Evolutionary conservation across 2,329 filamentous ascomycete genomes (phyloP), one percentile per base, ranked within the genome.

Genomic region (Diaporthe longicolla): DNA sequence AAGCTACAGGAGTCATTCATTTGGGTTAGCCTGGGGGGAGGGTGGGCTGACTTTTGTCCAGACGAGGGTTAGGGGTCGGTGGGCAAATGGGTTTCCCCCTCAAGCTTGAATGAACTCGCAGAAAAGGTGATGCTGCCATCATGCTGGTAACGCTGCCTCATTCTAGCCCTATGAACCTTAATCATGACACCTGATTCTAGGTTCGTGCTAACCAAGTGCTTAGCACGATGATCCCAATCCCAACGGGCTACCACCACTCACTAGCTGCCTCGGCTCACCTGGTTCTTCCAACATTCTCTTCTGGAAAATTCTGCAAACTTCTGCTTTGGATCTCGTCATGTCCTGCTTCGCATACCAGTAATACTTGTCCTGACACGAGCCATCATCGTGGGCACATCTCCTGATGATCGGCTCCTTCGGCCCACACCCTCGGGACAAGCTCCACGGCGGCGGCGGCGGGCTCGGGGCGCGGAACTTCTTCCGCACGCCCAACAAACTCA

Each of bases 371-470:
- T 54, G 63, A 54, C 32, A 1, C 13, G 8, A 15, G 4, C n/a
- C 63, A 68, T 40, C 45, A 68, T 32, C 48, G 45, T 52, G n/a
- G n/a, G 17, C 4, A 1, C 1, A 40, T 68, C 48, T 68, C 48
- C 48, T 54, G 48, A 54, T 68, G n/a, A 68, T 68, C 63, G 48
- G 24, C 45, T 11, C 48, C 48, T 68, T 68, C 63, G 63, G 63
- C 63, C 63, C 45, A 54, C 63, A 21, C 48, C n/a, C 63, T 68
- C 63, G 63, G 63, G 63, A 26, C 63, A 68, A 68, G 63, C 63
- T 40, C 63, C 63, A 68, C 63, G 45, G 45, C 63, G 63, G 32
- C 63, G 48, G 32, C 45, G 21, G 13, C 40, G 40, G 40, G 13
- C 15, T 43, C 40, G 40, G 40, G 48, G 48, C 15, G 63, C 63